Percentiles rank a stretch among this genome's conserved stretches.
These are phyloP conservation scores for Aspergillus tanneri DNA, from an alignment of 2,329 filamentous ascomycete genomes.

Conservation along the genomic window DNA sequence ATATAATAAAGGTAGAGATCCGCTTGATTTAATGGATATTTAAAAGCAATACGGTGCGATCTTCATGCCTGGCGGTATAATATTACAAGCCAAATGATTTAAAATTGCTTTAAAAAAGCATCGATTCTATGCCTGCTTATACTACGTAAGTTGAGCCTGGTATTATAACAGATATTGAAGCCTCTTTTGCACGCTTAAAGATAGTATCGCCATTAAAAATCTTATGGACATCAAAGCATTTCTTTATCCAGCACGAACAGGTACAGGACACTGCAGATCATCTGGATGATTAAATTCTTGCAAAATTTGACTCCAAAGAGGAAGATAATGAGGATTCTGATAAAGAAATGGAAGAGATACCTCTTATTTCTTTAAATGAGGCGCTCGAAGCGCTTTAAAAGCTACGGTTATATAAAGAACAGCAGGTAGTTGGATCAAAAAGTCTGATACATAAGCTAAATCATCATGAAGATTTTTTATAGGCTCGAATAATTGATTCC, in stretches of 20 bases:
- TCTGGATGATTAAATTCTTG: background rate
- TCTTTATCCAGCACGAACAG: background rate
- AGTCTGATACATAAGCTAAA: background rate
- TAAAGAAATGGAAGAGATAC: no score
- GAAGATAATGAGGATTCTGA: background rate
- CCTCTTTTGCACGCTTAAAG: background rate
- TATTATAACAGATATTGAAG: background rate
- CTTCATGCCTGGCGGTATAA: background rate
- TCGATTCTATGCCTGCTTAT: background rate
- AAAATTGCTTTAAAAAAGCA: background rate
- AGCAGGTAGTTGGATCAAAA: background rate
- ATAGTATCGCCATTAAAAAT: no score
- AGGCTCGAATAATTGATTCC: background rate
- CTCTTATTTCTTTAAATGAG: background rate
- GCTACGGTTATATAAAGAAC: background rate
- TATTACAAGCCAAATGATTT: background rate
- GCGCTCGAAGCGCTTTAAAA: background rate
- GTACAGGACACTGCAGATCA: background rate
- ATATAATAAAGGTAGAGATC: background rate
- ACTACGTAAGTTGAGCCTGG: background rate
- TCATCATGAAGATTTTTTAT: background rate
- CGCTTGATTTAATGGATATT: background rate
- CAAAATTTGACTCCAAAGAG: background rate
- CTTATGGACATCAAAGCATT: background rate
- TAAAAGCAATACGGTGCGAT: background rate